phyloP scores from a whole-genome alignment of 345 rosid species.

The Anastatica hierochuntica region DNA sequence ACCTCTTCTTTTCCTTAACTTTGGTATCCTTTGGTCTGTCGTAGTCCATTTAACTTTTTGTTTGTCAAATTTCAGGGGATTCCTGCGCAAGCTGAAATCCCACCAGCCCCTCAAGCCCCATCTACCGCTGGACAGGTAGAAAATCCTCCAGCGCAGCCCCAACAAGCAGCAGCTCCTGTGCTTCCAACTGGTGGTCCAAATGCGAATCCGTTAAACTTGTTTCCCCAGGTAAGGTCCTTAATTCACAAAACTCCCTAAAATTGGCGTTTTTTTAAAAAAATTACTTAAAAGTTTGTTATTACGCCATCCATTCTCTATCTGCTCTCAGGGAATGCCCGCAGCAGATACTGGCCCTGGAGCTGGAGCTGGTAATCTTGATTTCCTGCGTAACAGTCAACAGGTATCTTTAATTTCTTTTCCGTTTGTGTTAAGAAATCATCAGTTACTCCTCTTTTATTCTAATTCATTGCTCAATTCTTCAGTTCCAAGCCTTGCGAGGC shows the following conservation, averaged over 20 bases:
- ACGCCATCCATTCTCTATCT: constrained; percentile 6
- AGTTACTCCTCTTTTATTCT: not conserved
- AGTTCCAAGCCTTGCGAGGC: constrained; percentile 84
- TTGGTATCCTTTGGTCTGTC: not conserved
- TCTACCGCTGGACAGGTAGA: constrained; percentile 23
- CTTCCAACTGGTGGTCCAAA: constrained; percentile 28
- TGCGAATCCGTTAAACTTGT: constrained; percentile 26
- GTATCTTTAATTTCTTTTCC: constrained; percentile 23
- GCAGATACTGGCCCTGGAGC: constrained; percentile 59
- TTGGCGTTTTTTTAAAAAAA: not conserved
- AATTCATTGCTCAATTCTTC: not conserved
- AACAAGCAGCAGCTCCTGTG: constrained; percentile 22
- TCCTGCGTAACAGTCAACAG: constrained; percentile 91
- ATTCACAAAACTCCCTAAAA: not conserved
- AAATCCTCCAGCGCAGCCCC: constrained; percentile 22
- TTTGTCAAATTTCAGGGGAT: constrained; percentile 18
- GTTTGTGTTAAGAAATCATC: not conserved
- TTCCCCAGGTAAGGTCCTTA: constrained; percentile 21
- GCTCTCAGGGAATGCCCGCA: constrained; percentile 71
- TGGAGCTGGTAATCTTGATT: constrained; percentile 80
- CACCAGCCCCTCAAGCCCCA: constrained; percentile 23
- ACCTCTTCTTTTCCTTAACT: too few species aligned
- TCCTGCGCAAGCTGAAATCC: constrained; percentile 31
- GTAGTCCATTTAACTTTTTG: not conserved
- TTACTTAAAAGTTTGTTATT: too few species aligned